phyloP scores from a whole-genome alignment of 2,329 filamentous ascomycete genomes.

The Diaporthe citrichinensis region DNA sequence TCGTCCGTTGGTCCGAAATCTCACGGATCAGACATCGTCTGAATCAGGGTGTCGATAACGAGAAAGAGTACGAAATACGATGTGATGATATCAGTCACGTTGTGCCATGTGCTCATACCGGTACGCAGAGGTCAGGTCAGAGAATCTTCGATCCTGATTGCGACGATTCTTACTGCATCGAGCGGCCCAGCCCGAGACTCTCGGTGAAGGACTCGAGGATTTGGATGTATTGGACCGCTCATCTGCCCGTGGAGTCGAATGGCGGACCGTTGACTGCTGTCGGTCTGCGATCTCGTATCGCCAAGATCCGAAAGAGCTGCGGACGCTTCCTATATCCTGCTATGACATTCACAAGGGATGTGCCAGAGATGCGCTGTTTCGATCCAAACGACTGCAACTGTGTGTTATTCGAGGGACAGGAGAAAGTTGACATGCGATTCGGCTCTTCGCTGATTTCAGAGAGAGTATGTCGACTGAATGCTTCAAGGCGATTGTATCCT shows the following conservation, averaged over 20 bases:
- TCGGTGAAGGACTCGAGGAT: neutral
- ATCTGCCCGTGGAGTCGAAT: neutral
- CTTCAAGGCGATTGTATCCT: neutral
- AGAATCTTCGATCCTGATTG: neutral
- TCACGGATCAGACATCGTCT: neutral
- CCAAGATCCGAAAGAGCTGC: neutral
- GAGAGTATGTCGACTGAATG: neutral
- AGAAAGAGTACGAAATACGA: neutral
- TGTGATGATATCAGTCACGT: neutral
- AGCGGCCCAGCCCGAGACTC: neutral
- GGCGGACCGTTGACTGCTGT: neutral
- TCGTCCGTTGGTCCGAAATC: neutral
- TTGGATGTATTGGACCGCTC: conserved; percentile 13
- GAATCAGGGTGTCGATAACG: neutral
- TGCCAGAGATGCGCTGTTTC: conserved; percentile 30
- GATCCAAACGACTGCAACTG: conserved; percentile 22
- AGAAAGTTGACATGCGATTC: neutral
- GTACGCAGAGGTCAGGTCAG: too few relatives aligned
- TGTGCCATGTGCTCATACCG: neutral
- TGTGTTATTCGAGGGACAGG: neutral
- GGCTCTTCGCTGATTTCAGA: neutral
- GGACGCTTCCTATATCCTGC: conserved; percentile 20
- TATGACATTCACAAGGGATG: neutral
- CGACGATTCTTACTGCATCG: neutral
- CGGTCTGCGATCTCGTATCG: neutral